A percentile compares a stretch with the other conserved stretches of the same genome.
phyloP scores from a whole-genome alignment of 2,329 filamentous ascomycete species.

The Ophiostoma quercus region DNA sequence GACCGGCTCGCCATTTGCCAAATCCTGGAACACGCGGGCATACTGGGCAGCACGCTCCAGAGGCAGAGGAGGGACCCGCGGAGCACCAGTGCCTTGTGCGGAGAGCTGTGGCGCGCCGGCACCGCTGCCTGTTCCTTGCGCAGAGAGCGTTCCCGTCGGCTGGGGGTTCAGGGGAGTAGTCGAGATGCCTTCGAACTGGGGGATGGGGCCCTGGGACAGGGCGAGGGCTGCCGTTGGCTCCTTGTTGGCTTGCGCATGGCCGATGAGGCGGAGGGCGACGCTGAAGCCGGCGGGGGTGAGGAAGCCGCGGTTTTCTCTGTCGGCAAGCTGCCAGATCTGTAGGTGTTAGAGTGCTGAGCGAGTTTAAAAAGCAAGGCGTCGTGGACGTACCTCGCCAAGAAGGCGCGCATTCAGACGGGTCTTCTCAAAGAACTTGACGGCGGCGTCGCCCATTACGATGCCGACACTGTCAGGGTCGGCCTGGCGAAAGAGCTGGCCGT shows the following conservation, averaged over 20 bases:
- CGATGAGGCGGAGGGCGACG: constrained; percentile 87
- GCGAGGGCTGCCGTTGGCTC: constrained; percentile 77
- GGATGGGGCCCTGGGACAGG: constrained; percentile 78
- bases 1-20: constrained; percentile 64
- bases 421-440: constrained; percentile 97
- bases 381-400: constrained; percentile 68
- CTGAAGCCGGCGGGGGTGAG: constrained; percentile 90
- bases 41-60: constrained; percentile 89
- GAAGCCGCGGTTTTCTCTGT: constrained; percentile 91
- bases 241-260: constrained; percentile 84
- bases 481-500: constrained; percentile 86
- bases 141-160: constrained; percentile 39
- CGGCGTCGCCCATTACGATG: constrained; percentile 91
- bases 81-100: constrained; percentile 43
- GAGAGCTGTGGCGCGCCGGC: constrained; percentile 32
- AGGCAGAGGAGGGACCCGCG: constrained; percentile 77
- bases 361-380: not conserved
- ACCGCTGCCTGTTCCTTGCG: constrained; percentile 52
- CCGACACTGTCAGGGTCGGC: constrained; percentile 88
- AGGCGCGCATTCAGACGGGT: constrained; percentile 80
- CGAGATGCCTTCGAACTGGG: constrained; percentile 76
- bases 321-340: constrained; percentile 98
- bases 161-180: constrained; percentile 28
- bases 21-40: constrained; percentile 82
- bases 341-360: not conserved